Percentiles rank a stretch among this genome's conserved stretches.
Conservation (phyloP, 2,329 filamentous ascomycete species). For the Fusarium anguioides region DNA sequence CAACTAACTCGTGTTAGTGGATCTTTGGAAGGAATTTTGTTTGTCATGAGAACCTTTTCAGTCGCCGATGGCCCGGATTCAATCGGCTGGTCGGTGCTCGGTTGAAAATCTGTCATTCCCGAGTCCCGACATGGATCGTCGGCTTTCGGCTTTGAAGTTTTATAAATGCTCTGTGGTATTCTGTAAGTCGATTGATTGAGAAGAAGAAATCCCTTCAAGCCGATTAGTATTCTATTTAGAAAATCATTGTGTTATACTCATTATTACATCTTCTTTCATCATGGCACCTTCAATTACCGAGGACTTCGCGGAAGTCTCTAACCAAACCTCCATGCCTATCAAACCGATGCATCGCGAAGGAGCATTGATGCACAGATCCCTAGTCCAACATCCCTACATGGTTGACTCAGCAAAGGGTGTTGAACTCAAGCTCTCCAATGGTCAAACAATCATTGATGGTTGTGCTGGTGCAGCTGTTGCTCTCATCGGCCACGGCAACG, state of each 20-base stretch:
- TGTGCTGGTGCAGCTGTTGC: slow-evolving; percentile 16
- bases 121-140: slow-evolving; percentile 17
- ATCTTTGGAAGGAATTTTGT: not conserved
- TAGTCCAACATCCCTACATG: slow-evolving; percentile 21
- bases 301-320: not conserved
- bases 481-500: slow-evolving; percentile 4
- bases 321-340: not conserved
- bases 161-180: slow-evolving; percentile 4
- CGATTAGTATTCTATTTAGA: too few relatives aligned
- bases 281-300: slow-evolving; percentile 7
- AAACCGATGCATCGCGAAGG: slow-evolving; percentile 12
- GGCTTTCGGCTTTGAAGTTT: slow-evolving; percentile 21
- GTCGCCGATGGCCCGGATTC: slow-evolving; percentile 4
- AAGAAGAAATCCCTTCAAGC: rapidly evolving
- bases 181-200: rapidly evolving
- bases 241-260: too few relatives aligned
- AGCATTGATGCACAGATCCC: slow-evolving; percentile 15
- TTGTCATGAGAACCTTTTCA: slow-evolving; percentile 3
- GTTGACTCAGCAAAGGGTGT: not conserved
- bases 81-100: slow-evolving; percentile 16
- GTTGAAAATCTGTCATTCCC: slow-evolving; percentile 11
- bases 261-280: too few relatives aligned
- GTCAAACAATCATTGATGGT: slow-evolving; percentile 11
- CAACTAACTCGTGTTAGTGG: not conserved
- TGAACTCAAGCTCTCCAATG: not conserved